These are phyloP conservation scores for Talaromyces marneffei DNA, from an alignment of 2,329 filamentous ascomycete genomes.

Conservation along the genomic window DNA sequence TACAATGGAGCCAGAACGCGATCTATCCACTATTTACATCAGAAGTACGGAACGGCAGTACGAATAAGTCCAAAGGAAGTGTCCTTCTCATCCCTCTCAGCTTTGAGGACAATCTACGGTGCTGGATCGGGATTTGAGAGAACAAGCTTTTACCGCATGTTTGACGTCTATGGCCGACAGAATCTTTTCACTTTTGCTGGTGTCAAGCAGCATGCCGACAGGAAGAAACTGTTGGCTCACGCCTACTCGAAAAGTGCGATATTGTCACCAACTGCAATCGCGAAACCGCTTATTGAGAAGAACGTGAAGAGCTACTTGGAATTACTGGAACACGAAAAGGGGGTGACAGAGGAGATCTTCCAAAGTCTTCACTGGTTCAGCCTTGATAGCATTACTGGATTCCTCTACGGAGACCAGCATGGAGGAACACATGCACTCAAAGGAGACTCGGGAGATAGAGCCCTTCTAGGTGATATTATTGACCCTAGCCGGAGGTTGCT, in stretches of 20 bases:
- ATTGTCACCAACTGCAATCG: conserved; percentile 24
- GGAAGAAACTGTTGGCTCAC: conserved; percentile 50
- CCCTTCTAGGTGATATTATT: conserved; percentile 45
- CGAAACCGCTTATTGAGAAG: conserved; percentile 32
- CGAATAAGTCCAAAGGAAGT: conserved; percentile 46
- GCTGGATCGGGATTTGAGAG: conserved; percentile 48
- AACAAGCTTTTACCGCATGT: conserved; percentile 51
- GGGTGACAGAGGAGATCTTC: conserved; percentile 42
- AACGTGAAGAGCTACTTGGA: conserved; percentile 39
- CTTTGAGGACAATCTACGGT: conserved; percentile 51
- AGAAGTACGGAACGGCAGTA: conserved; percentile 43
- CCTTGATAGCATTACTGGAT: conserved; percentile 49
- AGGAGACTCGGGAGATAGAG: conserved; percentile 32
- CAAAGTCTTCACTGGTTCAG: conserved; percentile 49
- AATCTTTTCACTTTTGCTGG: conserved; percentile 50
- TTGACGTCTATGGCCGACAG: conserved; percentile 48
- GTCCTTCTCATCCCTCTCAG: conserved; percentile 40
- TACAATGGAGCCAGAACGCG: conserved; percentile 41
- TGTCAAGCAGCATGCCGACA: conserved; percentile 40
- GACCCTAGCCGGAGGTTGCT: conserved; percentile 43
- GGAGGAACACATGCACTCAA: conserved; percentile 42
- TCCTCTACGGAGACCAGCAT: conserved; percentile 43
- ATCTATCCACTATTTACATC: conserved; percentile 40
- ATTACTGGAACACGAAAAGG: conserved; percentile 34
- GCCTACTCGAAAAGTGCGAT: conserved; percentile 50